Evolutionary conservation across 306 rosid species (phyloP), one percentile per base, ranked within the genome.

Genomic region (Hippophae gyantsensis): DNA sequence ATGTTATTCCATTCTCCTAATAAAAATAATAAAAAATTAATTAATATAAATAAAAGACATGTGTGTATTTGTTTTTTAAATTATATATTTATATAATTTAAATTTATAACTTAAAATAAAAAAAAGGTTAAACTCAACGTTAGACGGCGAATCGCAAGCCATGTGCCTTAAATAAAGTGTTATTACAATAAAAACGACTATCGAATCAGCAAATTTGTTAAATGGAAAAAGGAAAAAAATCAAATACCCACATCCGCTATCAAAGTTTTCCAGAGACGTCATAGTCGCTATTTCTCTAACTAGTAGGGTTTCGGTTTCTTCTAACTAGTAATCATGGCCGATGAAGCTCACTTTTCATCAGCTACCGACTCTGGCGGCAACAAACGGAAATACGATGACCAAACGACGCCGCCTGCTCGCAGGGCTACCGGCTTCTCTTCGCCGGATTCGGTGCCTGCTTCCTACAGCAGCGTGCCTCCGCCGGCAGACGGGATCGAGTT

Each of bases 331-430:
- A 42, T 55, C 41, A 86, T 86, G 95, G 83, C 95, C 60, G 95
- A 86, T 75, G 90, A 86, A 70, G 61, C 81, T 0, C 90, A 86
- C 46, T 86, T 79, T 69, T 76, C 94, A 10, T 82, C 89, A 5
- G 80, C 70, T 61, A 50, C 70, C 6, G 89, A 83, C 54, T 25
- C 85, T 2, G 63, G 75, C 6, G 41, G 71, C 56, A 74, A 78
- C 18, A 92, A 92, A 70, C 96, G 99, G 54, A 92, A 87, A 69
- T 92, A 85, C 66, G 96, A 92, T 0, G 99, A 92, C n/a, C 79
- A 73, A 7, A 61, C 78, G 49, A 42, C 77, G 6, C 69, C 79
- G 23, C 50, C 72, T 8, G 6, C 84, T 47, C 83, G 83, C 47
- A 65, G 86, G 8, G 64, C 76, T 48, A 85, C 96, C 5, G 89